Percentiles rank a stretch among this genome's conserved stretches.
Conservation (phyloP, 371 early-diverging fungal genomes). For the Rhizopus arrhizus region DNA sequence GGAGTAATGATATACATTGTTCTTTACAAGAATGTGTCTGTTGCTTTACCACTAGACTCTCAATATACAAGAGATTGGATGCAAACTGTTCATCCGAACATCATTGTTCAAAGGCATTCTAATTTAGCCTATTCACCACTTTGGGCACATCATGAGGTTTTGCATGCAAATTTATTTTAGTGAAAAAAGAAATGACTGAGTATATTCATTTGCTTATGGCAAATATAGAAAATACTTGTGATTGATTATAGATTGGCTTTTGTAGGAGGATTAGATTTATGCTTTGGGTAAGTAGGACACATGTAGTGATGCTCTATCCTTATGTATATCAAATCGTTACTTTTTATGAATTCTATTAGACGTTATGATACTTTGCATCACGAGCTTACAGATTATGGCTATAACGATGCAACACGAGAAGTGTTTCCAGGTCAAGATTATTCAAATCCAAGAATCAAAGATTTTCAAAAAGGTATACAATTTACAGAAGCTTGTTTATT, state of each 20-base stretch:
- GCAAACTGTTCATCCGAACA: constrained; percentile 74
- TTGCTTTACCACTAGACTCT: constrained; percentile 81
- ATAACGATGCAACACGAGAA: constrained; percentile 36
- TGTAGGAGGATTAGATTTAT: constrained; percentile 91
- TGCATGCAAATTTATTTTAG: not conserved
- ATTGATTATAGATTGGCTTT: constrained; percentile 85
- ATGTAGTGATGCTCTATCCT: not conserved
- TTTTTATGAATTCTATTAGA: constrained; percentile 34
- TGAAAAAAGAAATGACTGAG: constrained; percentile 15
- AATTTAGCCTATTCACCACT: constrained; percentile 54
- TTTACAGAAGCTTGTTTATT: not conserved
- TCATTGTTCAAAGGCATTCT: constrained; percentile 51
- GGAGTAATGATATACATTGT: constrained; percentile 89
- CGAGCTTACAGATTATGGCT: constrained; percentile 68
- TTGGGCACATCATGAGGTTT: constrained; percentile 77
- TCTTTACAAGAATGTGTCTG: constrained; percentile 82
- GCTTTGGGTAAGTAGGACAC: constrained; percentile 64
- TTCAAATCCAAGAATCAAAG: constrained; percentile 87
- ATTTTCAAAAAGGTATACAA: constrained; percentile 73
- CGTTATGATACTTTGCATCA: constrained; percentile 86
- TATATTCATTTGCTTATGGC: constrained; percentile 2
- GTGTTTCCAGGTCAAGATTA: constrained; percentile 92
- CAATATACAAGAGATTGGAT: constrained; percentile 79
- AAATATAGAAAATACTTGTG: constrained; percentile 76
- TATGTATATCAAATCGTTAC: not conserved